phyloP scores from a whole-genome alignment of 345 rosid genomes.

The Eucalyptus marginata region DNA sequence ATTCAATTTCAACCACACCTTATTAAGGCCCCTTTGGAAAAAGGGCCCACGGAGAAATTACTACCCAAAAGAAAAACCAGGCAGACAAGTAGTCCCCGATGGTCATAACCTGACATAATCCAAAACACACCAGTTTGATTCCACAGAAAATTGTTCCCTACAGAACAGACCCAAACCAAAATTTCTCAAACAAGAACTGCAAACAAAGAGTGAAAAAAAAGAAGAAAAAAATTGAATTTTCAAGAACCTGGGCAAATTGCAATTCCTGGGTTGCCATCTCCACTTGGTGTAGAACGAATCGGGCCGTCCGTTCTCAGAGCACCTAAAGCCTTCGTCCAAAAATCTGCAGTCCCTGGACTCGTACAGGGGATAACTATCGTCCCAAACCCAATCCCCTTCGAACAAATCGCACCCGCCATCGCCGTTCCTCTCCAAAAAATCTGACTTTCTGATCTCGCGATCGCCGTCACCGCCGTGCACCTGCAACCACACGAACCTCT shows the following conservation, averaged over 20 bases:
- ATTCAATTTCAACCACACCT: background rate
- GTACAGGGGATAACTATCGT: constrained; percentile 85
- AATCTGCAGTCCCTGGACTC: constrained; percentile 70
- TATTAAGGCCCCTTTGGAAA: background rate
- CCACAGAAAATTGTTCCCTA: background rate
- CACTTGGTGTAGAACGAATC: constrained; percentile 78
- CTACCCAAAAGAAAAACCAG: background rate
- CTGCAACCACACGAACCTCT: constrained; percentile 52
- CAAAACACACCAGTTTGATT: background rate
- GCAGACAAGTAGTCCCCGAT: background rate
- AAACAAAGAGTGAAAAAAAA: background rate
- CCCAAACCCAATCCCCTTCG: constrained; percentile 94
- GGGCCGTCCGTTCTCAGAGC: constrained; percentile 78
- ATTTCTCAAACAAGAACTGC: background rate
- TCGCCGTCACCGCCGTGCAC: background rate
- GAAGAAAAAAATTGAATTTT: background rate
- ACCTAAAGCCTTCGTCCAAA: constrained; percentile 76
- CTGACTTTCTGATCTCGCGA: constrained; percentile 7
- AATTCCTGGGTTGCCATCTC: constrained; percentile 93
- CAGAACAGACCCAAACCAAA: background rate
- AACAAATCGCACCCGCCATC: constrained; percentile 60
- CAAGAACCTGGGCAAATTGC: constrained; percentile 74
- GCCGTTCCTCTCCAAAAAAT: constrained; percentile 32
- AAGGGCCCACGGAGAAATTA: background rate
- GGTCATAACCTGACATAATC: background rate